phyloP scores from a whole-genome alignment of 2,329 filamentous ascomycete species.

The Eurotiales sp. region DNA sequence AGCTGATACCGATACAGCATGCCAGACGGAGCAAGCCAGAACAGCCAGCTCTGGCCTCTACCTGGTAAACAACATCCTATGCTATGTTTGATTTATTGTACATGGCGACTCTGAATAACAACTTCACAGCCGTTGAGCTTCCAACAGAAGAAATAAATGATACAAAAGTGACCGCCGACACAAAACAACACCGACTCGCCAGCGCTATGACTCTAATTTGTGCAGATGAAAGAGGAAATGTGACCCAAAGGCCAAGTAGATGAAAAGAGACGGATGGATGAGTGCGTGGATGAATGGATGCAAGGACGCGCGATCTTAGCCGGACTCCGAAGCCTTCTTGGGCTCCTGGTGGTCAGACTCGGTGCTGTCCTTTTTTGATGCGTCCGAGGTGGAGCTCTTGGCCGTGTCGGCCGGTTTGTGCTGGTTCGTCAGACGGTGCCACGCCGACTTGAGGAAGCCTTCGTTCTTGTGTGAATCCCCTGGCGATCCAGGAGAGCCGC shows the following conservation, averaged over 20 bases:
- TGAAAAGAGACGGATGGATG: not conserved
- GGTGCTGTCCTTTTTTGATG: conserved; percentile 24
- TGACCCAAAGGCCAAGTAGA: conserved; percentile 1
- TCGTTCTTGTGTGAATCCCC: conserved; percentile 67
- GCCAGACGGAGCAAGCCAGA: too few species aligned
- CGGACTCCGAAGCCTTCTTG: conserved; percentile 39
- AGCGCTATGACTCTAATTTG: conserved; percentile 21
- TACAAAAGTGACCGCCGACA: conserved; percentile 12
- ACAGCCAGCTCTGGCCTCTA: too few species aligned
- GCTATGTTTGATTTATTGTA: conserved; percentile 6
- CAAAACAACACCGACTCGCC: conserved; percentile 18
- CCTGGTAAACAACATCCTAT: too few species aligned
- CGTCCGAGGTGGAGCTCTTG: conserved; percentile 29
- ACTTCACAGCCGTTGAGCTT: not conserved
- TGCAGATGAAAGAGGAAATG: conserved; percentile 10
- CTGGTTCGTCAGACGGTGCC: conserved; percentile 82
- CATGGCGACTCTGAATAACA: not conserved
- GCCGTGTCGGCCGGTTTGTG: conserved; percentile 35
- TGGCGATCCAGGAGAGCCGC: too few species aligned
- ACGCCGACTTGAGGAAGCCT: conserved; percentile 87
- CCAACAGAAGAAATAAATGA: too few species aligned
- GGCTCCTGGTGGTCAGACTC: conserved; percentile 24
- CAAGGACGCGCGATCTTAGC: conserved; percentile 23
- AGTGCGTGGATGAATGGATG: not conserved
- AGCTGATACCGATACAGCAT: not conserved